Conservation (phyloP, 176 grass and related monocot species). For the Raddia guianensis region DNA sequence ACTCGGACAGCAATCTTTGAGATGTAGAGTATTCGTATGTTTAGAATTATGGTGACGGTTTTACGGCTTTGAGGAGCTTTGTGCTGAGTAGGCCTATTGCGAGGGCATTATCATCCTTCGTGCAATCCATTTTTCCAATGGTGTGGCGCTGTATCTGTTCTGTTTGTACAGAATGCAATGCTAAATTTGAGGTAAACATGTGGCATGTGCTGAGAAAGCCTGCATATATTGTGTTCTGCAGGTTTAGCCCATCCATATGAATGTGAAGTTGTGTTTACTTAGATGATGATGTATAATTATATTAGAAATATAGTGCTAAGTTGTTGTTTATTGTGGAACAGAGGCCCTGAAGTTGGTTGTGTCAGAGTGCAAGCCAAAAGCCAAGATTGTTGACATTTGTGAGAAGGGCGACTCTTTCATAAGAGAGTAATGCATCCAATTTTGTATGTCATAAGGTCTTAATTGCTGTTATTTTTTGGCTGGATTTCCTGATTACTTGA, state of each 20-base stretch:
- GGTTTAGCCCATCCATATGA: not conserved
- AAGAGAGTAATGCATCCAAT: constrained; percentile 61
- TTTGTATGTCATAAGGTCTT: not conserved
- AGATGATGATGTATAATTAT: constrained; percentile 8
- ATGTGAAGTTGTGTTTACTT: not conserved
- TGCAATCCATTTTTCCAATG: not conserved
- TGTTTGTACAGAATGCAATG: not conserved
- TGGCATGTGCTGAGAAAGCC: not conserved
- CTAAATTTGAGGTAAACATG: not conserved
- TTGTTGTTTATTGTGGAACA: constrained; percentile 40
- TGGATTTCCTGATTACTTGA: constrained; percentile 30
- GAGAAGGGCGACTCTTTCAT: constrained; percentile 91
- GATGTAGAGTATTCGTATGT: not conserved
- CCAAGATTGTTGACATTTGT: constrained; percentile 93
- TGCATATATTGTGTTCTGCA: not conserved
- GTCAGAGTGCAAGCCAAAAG: constrained; percentile 83
- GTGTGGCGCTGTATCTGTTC: not conserved
- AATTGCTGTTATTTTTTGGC: constrained; percentile 14
- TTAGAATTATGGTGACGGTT: not conserved
- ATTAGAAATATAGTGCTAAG: not conserved
- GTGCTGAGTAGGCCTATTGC: not conserved
- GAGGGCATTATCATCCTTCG: not conserved
- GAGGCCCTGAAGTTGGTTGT: constrained; percentile 84
- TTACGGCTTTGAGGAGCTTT: not conserved
- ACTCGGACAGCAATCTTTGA: not conserved